These are phyloP conservation scores for Hanseniaspora clermontiae DNA, from an alignment of 805 yeast genomes.

Conservation along the genomic window DNA sequence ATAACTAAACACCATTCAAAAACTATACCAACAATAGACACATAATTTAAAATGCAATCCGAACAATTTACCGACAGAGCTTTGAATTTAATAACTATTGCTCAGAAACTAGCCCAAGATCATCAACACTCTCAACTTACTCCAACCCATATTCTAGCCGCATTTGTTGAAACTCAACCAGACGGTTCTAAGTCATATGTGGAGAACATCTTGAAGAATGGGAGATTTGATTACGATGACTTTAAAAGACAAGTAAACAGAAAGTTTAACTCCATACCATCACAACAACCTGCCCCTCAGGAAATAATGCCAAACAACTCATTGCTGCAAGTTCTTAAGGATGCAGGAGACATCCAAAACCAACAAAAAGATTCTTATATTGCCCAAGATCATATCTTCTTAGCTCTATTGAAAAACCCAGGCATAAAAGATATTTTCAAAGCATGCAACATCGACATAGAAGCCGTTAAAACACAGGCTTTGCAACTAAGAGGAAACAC, in stretches of 20 bases:
- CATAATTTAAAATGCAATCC: slow-evolving; percentile 30
- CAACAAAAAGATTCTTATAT: slow-evolving; percentile 84
- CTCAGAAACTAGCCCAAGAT: slow-evolving; percentile 71
- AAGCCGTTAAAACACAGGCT: slow-evolving; percentile 65
- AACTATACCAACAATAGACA: neutral
- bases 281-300: slow-evolving; percentile 80
- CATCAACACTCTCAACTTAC: slow-evolving; percentile 69
- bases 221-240: slow-evolving; percentile 72
- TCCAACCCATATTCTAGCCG: slow-evolving; percentile 87
- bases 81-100: slow-evolving; percentile 61
- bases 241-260: slow-evolving; percentile 72
- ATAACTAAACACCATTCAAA: neutral
- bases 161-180: slow-evolving; percentile 55
- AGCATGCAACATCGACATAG: slow-evolving; percentile 54
- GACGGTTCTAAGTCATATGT: slow-evolving; percentile 53
- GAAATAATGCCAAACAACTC: slow-evolving; percentile 65
- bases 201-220: slow-evolving; percentile 72
- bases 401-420: slow-evolving; percentile 72
- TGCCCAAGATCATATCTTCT: slow-evolving; percentile 85
- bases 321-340: slow-evolving; percentile 60
- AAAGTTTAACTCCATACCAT: slow-evolving; percentile 70
- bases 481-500: slow-evolving; percentile 76
- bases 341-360: slow-evolving; percentile 63
- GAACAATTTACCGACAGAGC: slow-evolving; percentile 91
- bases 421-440: slow-evolving; percentile 59